Evolutionary conservation across 2,329 filamentous ascomycete species (phyloP), one percentile per base, ranked within the genome.

Genomic region (Arachnopeziza araneosa): DNA sequence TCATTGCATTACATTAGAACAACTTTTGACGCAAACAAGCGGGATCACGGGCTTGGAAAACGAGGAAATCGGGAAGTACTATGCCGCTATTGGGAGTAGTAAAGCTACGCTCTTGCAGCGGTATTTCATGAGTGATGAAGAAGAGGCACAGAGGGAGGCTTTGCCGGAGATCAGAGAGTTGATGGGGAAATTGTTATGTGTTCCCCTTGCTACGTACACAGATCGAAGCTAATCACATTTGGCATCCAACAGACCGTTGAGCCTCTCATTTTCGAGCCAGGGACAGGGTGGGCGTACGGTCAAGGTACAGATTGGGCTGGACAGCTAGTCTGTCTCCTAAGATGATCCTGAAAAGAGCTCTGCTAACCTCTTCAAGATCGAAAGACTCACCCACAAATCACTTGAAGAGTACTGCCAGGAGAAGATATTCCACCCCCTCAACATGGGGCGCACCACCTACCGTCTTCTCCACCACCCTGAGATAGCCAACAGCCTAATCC

Each of bases 211-310:
- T 21, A 3, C 14, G 3, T 21, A 3, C 2, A 23, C 14, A 52
- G 10, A n/a, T 50, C 49, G 44, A 23, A 50, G 23, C 4, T 58
- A 32, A 24, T 5, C 53, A 17, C 36, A 7, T 22, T n/a, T 60
- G 61, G 21, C 51, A 63, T 21, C 61, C 26, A 1, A 32, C 36
- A 54, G 19, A 14, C 32, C 12, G 24, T 52, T 3, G 21, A 24
- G 50, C 85, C 86, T 1, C 72, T 90, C 17, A 68, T 87, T 1
- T 85, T 86, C 64, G 84, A 89, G 65, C 86, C 87, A 0, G 85
- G 86, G 0, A 78, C 80, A 22, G 75, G 75, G 7, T 89, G 83
- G 82, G 76, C 83, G 60, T 89, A 89, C 23, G 80, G 82, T 0
- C 73, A 74, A 7, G 69, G 70, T 9, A 72, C 82, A 5, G 82